These are phyloP conservation scores for Apostasia shenzhenica DNA, from an alignment of 106 monocot genomes.

Conservation along the genomic window DNA sequence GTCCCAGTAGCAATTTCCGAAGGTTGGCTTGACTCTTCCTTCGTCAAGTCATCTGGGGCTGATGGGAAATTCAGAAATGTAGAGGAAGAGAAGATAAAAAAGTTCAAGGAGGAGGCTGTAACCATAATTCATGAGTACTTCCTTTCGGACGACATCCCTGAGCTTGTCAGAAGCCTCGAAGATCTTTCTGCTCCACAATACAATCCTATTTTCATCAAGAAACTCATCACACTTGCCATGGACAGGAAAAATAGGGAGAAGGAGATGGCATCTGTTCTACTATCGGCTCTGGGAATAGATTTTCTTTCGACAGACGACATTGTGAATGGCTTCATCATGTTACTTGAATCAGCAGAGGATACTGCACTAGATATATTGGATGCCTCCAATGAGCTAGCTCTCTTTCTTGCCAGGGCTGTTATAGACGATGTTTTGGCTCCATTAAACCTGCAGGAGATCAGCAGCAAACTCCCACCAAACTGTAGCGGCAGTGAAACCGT, in stretches of 20 bases:
- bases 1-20: constrained; percentile 51
- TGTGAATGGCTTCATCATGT: constrained; percentile 73
- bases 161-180: constrained; percentile 66
- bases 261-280: constrained; percentile 90
- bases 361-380: constrained; percentile 81
- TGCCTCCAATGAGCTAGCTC: constrained; percentile 79
- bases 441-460: constrained; percentile 76
- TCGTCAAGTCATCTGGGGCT: constrained; percentile 15
- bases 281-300: constrained; percentile 62
- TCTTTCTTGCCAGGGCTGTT: constrained; percentile 88
- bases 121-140: constrained; percentile 85
- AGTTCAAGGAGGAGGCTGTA: constrained; percentile 61
- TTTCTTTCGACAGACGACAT: constrained; percentile 68
- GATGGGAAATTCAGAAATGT: constrained; percentile 20
- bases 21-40: constrained; percentile 80
- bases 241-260: constrained; percentile 93
- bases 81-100: constrained; percentile 44
- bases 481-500: constrained; percentile 75
- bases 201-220: constrained; percentile 79
- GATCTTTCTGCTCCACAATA: constrained; percentile 66
- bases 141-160: constrained; percentile 74
- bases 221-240: constrained; percentile 87
- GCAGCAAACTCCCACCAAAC: constrained; percentile 41
- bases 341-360: constrained; percentile 86
- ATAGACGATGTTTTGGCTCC: constrained; percentile 83